phyloP scores from a whole-genome alignment of 345 rosid genomes.

The Raphanus raphanistrum region DNA sequence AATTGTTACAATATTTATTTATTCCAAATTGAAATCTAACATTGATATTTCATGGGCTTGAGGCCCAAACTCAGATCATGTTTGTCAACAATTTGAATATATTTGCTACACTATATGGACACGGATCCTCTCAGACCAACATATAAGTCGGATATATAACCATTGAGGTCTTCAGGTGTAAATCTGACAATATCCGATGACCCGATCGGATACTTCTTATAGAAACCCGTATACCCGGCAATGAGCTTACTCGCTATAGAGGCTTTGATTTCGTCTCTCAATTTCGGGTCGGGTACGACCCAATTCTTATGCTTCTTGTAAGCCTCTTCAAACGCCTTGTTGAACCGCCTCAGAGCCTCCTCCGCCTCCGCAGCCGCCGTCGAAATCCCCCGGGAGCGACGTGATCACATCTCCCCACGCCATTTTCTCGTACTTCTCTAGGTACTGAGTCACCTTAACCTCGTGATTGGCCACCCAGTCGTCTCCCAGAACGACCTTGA shows the following conservation, averaged over 20 bases:
- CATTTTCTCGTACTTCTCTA: conserved; percentile 55
- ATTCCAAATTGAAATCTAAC: background rate
- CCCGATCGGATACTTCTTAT: conserved; percentile 36
- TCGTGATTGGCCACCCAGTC: conserved; percentile 64
- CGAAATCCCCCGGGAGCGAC: conserved; percentile 42
- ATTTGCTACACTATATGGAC: background rate
- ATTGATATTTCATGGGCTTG: background rate
- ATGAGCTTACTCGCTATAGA: conserved; percentile 49
- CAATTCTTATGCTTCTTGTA: conserved; percentile 55
- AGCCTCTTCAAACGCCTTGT: conserved; percentile 54
- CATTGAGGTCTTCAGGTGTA: conserved; percentile 66
- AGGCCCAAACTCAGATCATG: background rate
- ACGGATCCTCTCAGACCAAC: conserved; percentile 19
- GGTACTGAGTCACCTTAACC: conserved; percentile 54
- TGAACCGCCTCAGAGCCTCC: conserved; percentile 50
- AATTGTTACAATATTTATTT: background rate
- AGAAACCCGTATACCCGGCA: conserved; percentile 47
- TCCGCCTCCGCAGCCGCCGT: conserved; percentile 27
- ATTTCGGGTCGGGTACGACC: conserved; percentile 55
- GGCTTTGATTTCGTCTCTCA: conserved; percentile 54
- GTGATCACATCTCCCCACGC: conserved; percentile 59
- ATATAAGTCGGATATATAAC: conserved; percentile 53
- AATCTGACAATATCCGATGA: conserved; percentile 33
- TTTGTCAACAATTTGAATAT: too few species aligned
- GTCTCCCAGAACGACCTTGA: conserved; percentile 54